Conservation (phyloP, 176 grass and related monocot genomes). For the Oryza glaberrima region DNA sequence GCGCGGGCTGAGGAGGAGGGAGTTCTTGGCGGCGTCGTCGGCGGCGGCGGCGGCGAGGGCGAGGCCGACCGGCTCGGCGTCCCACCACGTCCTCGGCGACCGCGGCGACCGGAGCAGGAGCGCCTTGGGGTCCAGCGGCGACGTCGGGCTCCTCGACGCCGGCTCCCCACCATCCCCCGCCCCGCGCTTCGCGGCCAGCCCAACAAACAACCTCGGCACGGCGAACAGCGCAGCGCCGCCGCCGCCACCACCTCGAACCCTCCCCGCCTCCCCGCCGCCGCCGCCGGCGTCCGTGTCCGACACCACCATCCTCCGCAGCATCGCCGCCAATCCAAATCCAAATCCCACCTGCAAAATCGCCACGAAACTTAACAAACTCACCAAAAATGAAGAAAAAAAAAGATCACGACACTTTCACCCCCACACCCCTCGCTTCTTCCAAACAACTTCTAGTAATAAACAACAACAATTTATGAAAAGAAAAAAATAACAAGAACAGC, state of each 20-base stretch:
- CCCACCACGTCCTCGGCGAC: constrained; percentile 78
- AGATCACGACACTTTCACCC: constrained; percentile 14
- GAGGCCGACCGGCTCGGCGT: constrained; percentile 62
- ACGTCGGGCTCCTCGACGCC: constrained; percentile 73
- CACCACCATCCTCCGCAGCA: constrained; percentile 70
- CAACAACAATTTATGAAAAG: not conserved
- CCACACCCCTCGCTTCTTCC: no score
- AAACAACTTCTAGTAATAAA: not conserved
- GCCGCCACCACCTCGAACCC: constrained; percentile 25
- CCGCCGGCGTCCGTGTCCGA: constrained; percentile 42
- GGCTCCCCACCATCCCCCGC: constrained; percentile 58
- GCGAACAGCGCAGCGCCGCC: constrained; percentile 65
- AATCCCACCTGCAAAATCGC: constrained; percentile 44
- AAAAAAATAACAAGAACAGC: not conserved
- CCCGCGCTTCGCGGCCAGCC: constrained; percentile 57
- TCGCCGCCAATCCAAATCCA: constrained; percentile 18
- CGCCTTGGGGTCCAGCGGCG: constrained; percentile 81
- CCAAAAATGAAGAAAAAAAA: not conserved
- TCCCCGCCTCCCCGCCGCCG: constrained; percentile 23
- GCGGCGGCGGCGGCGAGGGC: constrained; percentile 44
- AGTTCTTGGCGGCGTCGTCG: constrained; percentile 3
- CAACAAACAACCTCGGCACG: constrained; percentile 72
- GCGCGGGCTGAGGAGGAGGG: constrained; percentile 58
- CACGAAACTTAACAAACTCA: constrained; percentile 14
- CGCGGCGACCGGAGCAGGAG: constrained; percentile 55